A percentile compares a stretch with the other conserved stretches of the same genome.
These are phyloP conservation scores for Aspergillus unguis DNA, from an alignment of 2,329 filamentous ascomycete genomes.

Conservation along the genomic window DNA sequence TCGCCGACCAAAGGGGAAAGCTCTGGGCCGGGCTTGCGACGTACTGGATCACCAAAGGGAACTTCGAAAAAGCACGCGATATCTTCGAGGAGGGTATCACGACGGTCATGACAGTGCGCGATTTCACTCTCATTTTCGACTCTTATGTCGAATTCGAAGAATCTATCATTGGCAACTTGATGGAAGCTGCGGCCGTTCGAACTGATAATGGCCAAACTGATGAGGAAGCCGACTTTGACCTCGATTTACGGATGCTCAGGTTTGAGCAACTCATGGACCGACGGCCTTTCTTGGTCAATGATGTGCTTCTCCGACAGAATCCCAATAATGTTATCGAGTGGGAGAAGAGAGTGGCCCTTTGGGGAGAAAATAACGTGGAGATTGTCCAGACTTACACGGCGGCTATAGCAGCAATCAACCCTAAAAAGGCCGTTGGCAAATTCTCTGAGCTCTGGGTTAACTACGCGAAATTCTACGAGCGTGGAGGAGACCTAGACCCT, in stretches of 20 bases:
- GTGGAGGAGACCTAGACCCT: constrained; percentile 75
- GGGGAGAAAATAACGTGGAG: constrained; percentile 89
- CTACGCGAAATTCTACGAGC: constrained; percentile 96
- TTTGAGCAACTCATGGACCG: constrained; percentile 99
- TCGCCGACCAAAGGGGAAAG: constrained; percentile 90
- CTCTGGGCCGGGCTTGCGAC: constrained; percentile 92
- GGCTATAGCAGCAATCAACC: constrained; percentile 87
- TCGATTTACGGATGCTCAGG: constrained; percentile 95
- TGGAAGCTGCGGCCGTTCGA: constrained; percentile 78
- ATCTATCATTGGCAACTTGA: constrained; percentile 83
- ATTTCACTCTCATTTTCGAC: constrained; percentile 96
- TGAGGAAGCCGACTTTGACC: constrained; percentile 83
- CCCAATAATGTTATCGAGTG: constrained; percentile 94
- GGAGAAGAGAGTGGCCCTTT: constrained; percentile 93
- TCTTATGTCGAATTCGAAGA: constrained; percentile 97
- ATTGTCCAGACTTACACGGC: constrained; percentile 92
- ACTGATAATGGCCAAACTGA: constrained; percentile 75
- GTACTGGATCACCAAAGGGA: constrained; percentile 92
- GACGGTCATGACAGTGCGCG: constrained; percentile 96
- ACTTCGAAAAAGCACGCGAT: constrained; percentile 88
- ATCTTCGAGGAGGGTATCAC: constrained; percentile 95
- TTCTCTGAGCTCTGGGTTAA: constrained; percentile 96
- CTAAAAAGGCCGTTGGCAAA: constrained; percentile 88
- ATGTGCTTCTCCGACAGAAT: constrained; percentile 91
- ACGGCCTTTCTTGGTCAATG: constrained; percentile 90